Evolutionary conservation across 202 grass and related monocot species (phyloP).

Genomic region (Carex sylvatica): DNA sequence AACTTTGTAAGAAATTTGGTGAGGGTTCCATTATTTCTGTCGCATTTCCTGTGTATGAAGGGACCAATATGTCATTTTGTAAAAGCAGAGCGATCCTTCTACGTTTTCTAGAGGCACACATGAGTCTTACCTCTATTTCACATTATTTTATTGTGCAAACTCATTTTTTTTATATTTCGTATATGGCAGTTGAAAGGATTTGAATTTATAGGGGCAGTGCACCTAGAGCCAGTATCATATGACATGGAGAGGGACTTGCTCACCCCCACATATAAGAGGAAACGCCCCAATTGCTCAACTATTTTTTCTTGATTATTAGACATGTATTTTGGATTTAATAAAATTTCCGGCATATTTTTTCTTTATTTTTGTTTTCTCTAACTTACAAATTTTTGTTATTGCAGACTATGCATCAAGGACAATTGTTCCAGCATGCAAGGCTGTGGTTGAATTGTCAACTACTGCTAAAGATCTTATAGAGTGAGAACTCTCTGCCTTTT

Average conservation of each 20-base stretch:
- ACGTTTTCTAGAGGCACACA: neutral
- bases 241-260: slow-evolving; percentile 79
- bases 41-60: neutral
- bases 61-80: neutral
- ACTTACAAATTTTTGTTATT: too few species aligned
- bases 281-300: slow-evolving; percentile 75
- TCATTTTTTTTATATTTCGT: slow-evolving; percentile 7
- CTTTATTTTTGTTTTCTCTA: too few species aligned
- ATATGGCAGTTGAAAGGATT: slow-evolving; percentile 71
- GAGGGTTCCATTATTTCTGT: neutral
- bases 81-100: neutral
- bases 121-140: neutral
- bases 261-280: slow-evolving; percentile 92
- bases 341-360: too few species aligned
- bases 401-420: slow-evolving; percentile 71
- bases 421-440: slow-evolving; percentile 70
- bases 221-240: slow-evolving; percentile 73
- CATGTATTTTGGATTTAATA: neutral
- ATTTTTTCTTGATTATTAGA: slow-evolving; percentile 56
- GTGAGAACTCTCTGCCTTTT: slow-evolving; percentile 68
- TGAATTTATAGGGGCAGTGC: slow-evolving; percentile 68
- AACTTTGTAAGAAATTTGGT: neutral
- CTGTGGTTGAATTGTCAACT: slow-evolving; percentile 84
- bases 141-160: neutral
- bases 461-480: slow-evolving; percentile 87